A percentile compares a stretch with the other conserved stretches of the same genome.
Evolutionary conservation across 208 protist species (phyloP).

Genomic region (Crithidia expoeki): DNA sequence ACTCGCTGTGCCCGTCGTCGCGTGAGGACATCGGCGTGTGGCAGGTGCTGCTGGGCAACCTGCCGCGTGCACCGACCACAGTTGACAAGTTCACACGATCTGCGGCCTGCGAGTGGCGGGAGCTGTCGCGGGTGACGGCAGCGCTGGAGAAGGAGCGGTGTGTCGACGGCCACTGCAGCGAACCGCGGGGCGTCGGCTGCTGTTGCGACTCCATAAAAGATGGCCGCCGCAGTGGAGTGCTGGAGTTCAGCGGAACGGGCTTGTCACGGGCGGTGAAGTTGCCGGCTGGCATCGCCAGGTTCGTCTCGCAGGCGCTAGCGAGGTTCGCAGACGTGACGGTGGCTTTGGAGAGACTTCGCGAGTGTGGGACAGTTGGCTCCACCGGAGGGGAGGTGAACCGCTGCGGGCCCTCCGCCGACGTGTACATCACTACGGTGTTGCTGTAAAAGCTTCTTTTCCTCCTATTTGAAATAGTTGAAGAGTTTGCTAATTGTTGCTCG

Average conservation of each 20-base stretch:
- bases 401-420: not conserved
- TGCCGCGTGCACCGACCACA: not conserved
- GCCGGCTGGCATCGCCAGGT: not conserved
- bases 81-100: constrained; percentile 10
- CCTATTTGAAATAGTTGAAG: not conserved
- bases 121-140: constrained; percentile 43
- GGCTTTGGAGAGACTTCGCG: constrained; percentile 19
- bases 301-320: constrained; percentile 16
- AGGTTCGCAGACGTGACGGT: constrained; percentile 29
- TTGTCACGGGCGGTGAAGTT: constrained; percentile 2
- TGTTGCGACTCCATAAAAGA: constrained; percentile 30
- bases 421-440: not conserved
- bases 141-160: constrained; percentile 47
- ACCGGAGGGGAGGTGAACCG: constrained; percentile 10
- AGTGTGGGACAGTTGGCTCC: constrained; percentile 2
- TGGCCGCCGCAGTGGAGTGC: constrained; percentile 24
- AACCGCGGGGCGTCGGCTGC: constrained; percentile 29
- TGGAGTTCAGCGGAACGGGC: not conserved
- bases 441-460: not conserved
- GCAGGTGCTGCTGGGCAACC: constrained; percentile 22
- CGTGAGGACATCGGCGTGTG: constrained; percentile 29
- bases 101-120: constrained; percentile 30
- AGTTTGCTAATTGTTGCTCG: too few relatives aligned
- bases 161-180: constrained; percentile 48
- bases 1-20: constrained; percentile 13